These are phyloP conservation scores for Azolla pinnata DNA, from an alignment of 75 land plant genomes.

Conservation along the genomic window DNA sequence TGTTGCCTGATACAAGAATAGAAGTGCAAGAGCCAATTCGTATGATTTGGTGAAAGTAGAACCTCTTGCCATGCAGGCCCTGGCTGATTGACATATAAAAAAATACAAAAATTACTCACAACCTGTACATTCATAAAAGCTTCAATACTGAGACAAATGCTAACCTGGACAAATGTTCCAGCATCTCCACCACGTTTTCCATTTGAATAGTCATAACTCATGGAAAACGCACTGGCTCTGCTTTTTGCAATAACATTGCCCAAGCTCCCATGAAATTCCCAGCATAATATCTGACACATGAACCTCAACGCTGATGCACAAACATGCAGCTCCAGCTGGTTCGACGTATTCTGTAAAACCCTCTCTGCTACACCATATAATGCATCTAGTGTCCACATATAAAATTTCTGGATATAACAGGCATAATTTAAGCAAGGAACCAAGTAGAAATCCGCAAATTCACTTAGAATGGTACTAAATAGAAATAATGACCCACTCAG, in stretches of 20 bases:
- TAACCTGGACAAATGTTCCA: constrained; percentile 54
- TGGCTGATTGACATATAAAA: constrained; percentile 46
- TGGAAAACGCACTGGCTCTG: constrained; percentile 33
- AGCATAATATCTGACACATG: constrained; percentile 87
- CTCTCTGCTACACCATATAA: constrained; percentile 44
- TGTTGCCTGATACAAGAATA: constrained; percentile 57
- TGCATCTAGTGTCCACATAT: constrained; percentile 77
- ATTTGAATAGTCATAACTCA: constrained; percentile 24
- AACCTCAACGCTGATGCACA: constrained; percentile 66
- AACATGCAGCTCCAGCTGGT: constrained; percentile 53
- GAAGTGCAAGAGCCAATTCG: constrained; percentile 63
- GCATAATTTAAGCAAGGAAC: constrained; percentile 1
- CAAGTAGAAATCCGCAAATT: too few species aligned
- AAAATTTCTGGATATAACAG: constrained; percentile 50
- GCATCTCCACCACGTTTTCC: constrained; percentile 32
- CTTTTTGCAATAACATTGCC: constrained; percentile 26
- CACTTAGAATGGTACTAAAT: too few species aligned
- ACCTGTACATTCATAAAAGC: constrained; percentile 1
- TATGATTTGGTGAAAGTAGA: constrained; percentile 58
- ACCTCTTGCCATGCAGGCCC: constrained; percentile 79
- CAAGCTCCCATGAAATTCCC: constrained; percentile 59
- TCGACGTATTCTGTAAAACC: constrained; percentile 40
- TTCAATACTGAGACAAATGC: background rate
- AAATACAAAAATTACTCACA: constrained; percentile 2
- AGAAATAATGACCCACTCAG: background rate